phyloP scores from a whole-genome alignment of 2,329 filamentous ascomycete genomes.

The Herpotrichia juniperi region DNA sequence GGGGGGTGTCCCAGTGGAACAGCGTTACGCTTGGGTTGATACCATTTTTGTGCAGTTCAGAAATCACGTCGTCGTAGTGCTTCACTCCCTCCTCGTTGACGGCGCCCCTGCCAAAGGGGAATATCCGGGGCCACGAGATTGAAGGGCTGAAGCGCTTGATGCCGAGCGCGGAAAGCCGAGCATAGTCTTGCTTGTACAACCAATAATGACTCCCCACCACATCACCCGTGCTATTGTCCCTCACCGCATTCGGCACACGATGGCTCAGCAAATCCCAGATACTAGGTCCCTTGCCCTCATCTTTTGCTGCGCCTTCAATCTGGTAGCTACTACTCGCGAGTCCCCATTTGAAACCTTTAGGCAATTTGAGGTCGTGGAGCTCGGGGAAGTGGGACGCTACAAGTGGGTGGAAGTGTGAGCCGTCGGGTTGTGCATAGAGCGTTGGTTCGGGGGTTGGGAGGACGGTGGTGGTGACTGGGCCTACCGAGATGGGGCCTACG shows the following conservation, averaged over 20 bases:
- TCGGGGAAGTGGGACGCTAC: constrained; percentile 44
- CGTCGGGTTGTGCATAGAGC: constrained; percentile 45
- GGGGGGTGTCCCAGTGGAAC: constrained; percentile 52
- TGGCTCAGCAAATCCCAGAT: constrained; percentile 55
- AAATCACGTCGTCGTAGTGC: constrained; percentile 50
- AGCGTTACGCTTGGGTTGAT: constrained; percentile 46
- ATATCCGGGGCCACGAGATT: constrained; percentile 47
- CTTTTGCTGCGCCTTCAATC: constrained; percentile 51
- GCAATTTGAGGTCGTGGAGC: constrained; percentile 46
- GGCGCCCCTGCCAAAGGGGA: constrained; percentile 46
- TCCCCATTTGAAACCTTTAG: constrained; percentile 51
- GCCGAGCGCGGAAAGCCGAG: too few relatives aligned
- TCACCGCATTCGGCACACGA: constrained; percentile 47
- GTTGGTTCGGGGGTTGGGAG: constrained; percentile 51
- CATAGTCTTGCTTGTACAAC: constrained; percentile 52
- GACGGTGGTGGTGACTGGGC: constrained; percentile 51
- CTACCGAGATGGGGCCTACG: constrained; percentile 50
- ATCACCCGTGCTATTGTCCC: constrained; percentile 50
- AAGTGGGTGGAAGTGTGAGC: constrained; percentile 49
- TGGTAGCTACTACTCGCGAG: constrained; percentile 50
- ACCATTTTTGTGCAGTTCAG: constrained; percentile 42
- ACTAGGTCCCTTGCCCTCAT: constrained; percentile 50
- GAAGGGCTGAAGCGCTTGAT: constrained; percentile 43
- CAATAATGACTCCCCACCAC: constrained; percentile 51
- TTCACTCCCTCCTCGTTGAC: constrained; percentile 44